phyloP scores from a whole-genome alignment of 2,329 filamentous ascomycete genomes.

The Bretziella fagacearum region DNA sequence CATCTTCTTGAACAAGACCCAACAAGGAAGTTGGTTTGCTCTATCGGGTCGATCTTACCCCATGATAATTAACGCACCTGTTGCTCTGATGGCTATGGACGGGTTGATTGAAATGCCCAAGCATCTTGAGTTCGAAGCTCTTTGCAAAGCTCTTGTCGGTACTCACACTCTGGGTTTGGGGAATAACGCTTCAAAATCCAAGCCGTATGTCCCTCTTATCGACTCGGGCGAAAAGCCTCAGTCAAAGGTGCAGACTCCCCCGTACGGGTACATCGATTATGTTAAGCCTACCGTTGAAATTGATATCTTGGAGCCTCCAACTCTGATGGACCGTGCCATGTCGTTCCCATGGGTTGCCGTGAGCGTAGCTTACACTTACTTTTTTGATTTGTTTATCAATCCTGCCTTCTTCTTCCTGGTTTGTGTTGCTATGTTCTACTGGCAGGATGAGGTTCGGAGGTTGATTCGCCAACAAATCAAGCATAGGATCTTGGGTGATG shows the following conservation, averaged over 20 bases:
- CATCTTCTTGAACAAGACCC: constrained; percentile 76
- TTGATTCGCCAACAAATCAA: constrained; percentile 15
- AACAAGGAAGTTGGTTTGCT: constrained; percentile 82
- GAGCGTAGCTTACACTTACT: constrained; percentile 21
- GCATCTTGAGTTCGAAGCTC: constrained; percentile 23
- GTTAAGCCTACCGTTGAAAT: constrained; percentile 17
- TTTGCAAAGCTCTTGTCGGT: constrained; percentile 50
- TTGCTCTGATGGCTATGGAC: constrained; percentile 28
- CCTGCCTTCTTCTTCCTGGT: constrained; percentile 33
- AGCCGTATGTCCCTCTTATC: constrained; percentile 24
- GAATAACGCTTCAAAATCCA: constrained; percentile 18
- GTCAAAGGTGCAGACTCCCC: constrained; percentile 17
- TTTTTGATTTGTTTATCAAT: constrained; percentile 39
- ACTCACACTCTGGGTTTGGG: constrained; percentile 44
- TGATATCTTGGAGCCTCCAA: constrained; percentile 21
- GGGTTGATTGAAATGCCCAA: constrained; percentile 31
- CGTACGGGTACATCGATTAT: constrained; percentile 22
- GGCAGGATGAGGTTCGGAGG: constrained; percentile 30
- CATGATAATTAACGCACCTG: constrained; percentile 53
- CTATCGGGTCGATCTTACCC: constrained; percentile 78
- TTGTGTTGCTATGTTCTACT: constrained; percentile 26
- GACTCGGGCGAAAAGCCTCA: constrained; percentile 20
- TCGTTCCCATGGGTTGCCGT: constrained; percentile 24
- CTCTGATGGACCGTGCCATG: constrained; percentile 34
- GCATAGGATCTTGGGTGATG: constrained; percentile 10